Evolutionary conservation across 495 filamentous ascomycete species (phyloP).

Genomic region (Penicillium ucsense): DNA sequence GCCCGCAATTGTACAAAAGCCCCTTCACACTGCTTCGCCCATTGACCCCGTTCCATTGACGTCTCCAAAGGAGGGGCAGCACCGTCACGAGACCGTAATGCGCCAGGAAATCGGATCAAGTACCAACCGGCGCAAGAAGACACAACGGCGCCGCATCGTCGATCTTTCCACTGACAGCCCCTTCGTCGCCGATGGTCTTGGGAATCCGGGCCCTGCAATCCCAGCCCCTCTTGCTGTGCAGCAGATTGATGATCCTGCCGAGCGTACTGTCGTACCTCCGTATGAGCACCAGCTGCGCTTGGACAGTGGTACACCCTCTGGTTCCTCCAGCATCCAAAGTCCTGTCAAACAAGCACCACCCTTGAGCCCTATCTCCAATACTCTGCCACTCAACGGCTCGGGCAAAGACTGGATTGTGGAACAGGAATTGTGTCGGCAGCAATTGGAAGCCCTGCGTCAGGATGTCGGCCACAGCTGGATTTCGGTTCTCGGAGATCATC

Average conservation of each 20-base stretch:
- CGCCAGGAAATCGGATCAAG: constrained; percentile 24
- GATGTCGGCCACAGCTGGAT: constrained; percentile 81
- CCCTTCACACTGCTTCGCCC: constrained; percentile 9
- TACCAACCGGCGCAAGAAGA: constrained; percentile 40
- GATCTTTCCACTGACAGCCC: constrained; percentile 62
- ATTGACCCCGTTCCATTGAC: constrained; percentile 2
- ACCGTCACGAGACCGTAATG: constrained; percentile 28
- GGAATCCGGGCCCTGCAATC: constrained; percentile 18
- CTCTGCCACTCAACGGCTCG: constrained; percentile 5
- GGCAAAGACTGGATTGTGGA: constrained; percentile 52
- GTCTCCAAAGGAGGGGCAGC: neutral
- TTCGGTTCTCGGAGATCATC: constrained; percentile 71
- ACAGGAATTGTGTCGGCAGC: constrained; percentile 72
- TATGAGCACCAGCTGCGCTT: constrained; percentile 27
- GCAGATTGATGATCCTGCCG: constrained; percentile 22
- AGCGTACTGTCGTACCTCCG: constrained; percentile 19
- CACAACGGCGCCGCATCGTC: constrained; percentile 65
- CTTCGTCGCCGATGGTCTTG: constrained; percentile 24
- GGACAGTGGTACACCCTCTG: constrained; percentile 25
- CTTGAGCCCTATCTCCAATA: constrained; percentile 3
- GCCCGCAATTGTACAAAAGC: constrained; percentile 54
- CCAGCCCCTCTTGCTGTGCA: constrained; percentile 23
- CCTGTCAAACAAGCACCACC: constrained; percentile 10
- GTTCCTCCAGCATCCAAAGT: constrained; percentile 20
- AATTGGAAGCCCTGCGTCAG: constrained; percentile 72